Evolutionary conservation across 2,329 filamentous ascomycete species (phyloP).

Genomic region (Lomentospora prolificans): DNA sequence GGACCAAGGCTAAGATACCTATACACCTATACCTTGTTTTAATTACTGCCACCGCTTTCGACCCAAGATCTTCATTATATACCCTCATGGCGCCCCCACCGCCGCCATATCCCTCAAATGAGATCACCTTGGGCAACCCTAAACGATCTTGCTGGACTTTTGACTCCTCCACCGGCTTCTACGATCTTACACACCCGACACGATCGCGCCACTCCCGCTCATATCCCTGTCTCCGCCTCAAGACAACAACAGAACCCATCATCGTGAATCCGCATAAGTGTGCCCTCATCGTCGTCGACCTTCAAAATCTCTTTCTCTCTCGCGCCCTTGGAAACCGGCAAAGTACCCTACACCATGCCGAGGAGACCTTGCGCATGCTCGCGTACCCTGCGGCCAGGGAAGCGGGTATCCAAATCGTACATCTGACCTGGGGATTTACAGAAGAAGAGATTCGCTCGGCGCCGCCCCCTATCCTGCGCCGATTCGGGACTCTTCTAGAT

Average conservation of each 20-base stretch:
- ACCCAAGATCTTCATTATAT: not conserved
- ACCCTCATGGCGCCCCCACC: not conserved
- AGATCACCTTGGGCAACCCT: slow-evolving; percentile 8
- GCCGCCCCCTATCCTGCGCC: slow-evolving; percentile 36
- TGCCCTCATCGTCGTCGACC: slow-evolving; percentile 41
- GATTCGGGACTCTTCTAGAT: slow-evolving; percentile 27
- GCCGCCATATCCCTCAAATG: not conserved
- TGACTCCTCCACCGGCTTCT: slow-evolving; percentile 8
- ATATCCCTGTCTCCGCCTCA: slow-evolving; percentile 13
- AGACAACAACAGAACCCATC: slow-evolving; percentile 20
- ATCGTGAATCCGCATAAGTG: slow-evolving; percentile 28
- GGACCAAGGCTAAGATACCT: too few species aligned
- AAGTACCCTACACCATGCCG: slow-evolving; percentile 6
- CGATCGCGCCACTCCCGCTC: slow-evolving; percentile 2
- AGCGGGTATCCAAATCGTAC: slow-evolving; percentile 27
- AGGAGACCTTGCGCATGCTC: slow-evolving; percentile 5
- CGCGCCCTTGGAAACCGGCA: slow-evolving; percentile 12
- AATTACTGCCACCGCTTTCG: not conserved
- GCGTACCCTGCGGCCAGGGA: slow-evolving; percentile 10
- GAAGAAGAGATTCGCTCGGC: slow-evolving; percentile 38
- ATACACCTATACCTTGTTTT: not conserved
- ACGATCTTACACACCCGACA: slow-evolving; percentile 17
- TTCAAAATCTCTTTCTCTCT: slow-evolving; percentile 42
- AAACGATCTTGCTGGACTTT: slow-evolving; percentile 11
- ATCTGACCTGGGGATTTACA: slow-evolving; percentile 49